These are phyloP conservation scores for Aristolochia contorta DNA, from an alignment of 164 flowering plant species.

Conservation along the genomic window DNA sequence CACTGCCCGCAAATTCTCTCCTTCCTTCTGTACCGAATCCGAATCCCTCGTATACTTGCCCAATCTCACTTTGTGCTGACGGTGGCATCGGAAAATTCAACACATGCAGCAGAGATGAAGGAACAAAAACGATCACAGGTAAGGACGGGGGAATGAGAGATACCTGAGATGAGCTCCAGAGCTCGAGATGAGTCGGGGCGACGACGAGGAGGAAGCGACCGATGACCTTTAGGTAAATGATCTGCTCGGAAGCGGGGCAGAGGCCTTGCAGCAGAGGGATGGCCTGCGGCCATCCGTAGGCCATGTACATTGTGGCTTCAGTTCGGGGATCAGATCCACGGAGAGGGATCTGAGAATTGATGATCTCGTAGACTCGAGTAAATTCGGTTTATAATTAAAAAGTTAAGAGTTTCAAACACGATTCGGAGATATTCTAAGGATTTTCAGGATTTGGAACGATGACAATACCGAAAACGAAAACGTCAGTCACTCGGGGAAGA, in stretches of 20 bases:
- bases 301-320: slow-evolving; percentile 61
- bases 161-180: slow-evolving; percentile 96
- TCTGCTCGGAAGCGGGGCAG: slow-evolving; percentile 50
- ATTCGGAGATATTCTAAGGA: too few species aligned
- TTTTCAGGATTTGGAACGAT: too few species aligned
- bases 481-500: too few species aligned
- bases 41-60: slow-evolving; percentile 78
- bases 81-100: neutral
- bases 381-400: too few species aligned
- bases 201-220: slow-evolving; percentile 70
- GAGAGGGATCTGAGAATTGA: too few species aligned
- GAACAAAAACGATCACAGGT: neutral
- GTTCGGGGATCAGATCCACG: neutral
- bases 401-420: too few species aligned
- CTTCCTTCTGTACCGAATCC: slow-evolving; percentile 64
- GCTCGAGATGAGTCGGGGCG: slow-evolving; percentile 78
- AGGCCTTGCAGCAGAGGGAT: slow-evolving; percentile 61
- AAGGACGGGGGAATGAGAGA: neutral
- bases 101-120: neutral
- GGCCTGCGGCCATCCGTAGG: slow-evolving; percentile 99
- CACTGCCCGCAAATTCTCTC: slow-evolving; percentile 79
- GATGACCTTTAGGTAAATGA: slow-evolving; percentile 61
- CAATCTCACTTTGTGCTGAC: slow-evolving; percentile 82
- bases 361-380: too few species aligned
- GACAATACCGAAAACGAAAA: too few species aligned